Evolutionary conservation across 805 yeast genomes (phyloP), one percentile per base, ranked within the genome.

Genomic region (Yamadazyma philogaea): DNA sequence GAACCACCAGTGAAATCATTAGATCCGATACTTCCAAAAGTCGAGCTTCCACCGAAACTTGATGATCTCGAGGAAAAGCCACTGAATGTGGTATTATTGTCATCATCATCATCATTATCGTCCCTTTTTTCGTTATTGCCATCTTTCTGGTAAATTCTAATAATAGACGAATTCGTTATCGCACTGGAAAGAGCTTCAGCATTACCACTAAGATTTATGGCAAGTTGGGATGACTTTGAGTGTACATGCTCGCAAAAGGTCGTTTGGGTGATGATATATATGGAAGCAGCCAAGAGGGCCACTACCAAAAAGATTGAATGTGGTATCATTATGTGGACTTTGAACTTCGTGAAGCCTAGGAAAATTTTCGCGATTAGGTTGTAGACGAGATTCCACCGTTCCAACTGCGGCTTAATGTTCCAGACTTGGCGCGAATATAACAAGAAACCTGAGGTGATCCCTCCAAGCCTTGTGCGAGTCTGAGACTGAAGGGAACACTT

Each of bases 341-440:
- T 24, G 28, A 11, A 11, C 28, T 24, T 24, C 12, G 12, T 11
- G 4, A 24, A 24, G 28, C n/a, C n/a, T n/a, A 24, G 17, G 16
- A 36, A 36, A 36, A 36, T 36, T 36, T 36, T 36, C 39, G 39
- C 39, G 30, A 10, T 24, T 16, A 16, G 24, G 20, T n/a, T n/a
- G 15, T 33, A 19, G 36, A 33, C 36, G 36, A 33, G 36, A n/a
- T n/a, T n/a, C n/a, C n/a, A n/a, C n/a, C n/a, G n/a, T n/a, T n/a
- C n/a, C n/a, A n/a, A n/a, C n/a, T n/a, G n/a, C n/a, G n/a, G n/a
- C n/a, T n/a, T n/a, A n/a, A n/a, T n/a, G n/a, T n/a, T n/a, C n/a
- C n/a, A n/a, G n/a, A n/a, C n/a, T n/a, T n/a, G n/a, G n/a, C n/a
- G n/a, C n/a, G n/a, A n/a, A n/a, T n/a, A n/a, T n/a, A n/a, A n/a